Conservation (phyloP, 768 basidiomycete species). For the Hypsizygus marmoreus region DNA sequence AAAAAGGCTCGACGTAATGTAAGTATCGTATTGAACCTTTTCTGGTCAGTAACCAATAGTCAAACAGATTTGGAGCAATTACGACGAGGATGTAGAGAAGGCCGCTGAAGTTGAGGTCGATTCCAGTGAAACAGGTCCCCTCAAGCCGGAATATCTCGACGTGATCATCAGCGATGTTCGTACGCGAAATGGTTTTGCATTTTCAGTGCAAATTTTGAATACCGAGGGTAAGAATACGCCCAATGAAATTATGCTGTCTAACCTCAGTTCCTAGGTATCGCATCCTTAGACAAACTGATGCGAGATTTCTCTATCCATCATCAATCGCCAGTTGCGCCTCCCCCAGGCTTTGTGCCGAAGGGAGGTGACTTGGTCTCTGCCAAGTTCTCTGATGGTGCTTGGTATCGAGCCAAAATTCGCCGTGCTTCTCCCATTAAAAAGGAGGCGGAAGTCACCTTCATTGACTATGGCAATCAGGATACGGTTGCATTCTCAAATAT, state of each 20-base stretch:
- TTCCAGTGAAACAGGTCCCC: conserved; percentile 49
- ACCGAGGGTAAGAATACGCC: conserved; percentile 67
- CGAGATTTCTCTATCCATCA: conserved; percentile 89
- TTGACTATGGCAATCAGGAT: conserved; percentile 95
- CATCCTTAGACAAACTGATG: conserved; percentile 92
- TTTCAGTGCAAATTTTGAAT: conserved; percentile 93
- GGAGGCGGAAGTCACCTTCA: conserved; percentile 94
- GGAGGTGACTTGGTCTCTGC: conserved; percentile 91
- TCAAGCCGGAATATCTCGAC: conserved; percentile 88
- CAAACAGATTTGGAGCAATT: conserved; percentile 82
- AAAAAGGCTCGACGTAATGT: conserved; percentile 81
- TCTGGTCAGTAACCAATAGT: neutral
- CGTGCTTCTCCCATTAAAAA: conserved; percentile 86
- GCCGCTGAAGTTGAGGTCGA: conserved; percentile 46
- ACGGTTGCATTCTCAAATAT: conserved; percentile 80
- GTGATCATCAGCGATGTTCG: conserved; percentile 90
- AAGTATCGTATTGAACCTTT: conserved; percentile 28
- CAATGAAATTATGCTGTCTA: neutral
- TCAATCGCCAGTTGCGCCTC: conserved; percentile 55
- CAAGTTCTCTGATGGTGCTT: conserved; percentile 90
- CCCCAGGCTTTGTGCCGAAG: conserved; percentile 76
- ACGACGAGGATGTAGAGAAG: conserved; percentile 72
- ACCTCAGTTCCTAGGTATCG: conserved; percentile 62
- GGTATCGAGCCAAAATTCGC: conserved; percentile 95
- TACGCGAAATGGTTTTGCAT: conserved; percentile 69